A percentile compares a stretch with the other conserved stretches of the same genome.
These are phyloP conservation scores for Wakefieldia striispora DNA, from an alignment of 768 basidiomycete genomes.

Conservation along the genomic window DNA sequence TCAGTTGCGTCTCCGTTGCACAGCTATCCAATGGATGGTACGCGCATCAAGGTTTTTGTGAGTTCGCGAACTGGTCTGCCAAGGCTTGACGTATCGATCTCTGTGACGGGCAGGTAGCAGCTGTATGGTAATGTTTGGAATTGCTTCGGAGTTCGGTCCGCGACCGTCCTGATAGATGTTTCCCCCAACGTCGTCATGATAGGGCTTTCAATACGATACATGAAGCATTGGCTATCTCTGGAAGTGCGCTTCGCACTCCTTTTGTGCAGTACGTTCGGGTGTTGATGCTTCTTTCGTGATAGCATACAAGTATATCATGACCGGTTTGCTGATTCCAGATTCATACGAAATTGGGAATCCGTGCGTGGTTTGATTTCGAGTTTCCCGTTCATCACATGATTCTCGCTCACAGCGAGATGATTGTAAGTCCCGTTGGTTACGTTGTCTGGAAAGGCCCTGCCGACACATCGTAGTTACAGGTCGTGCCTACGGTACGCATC, in stretches of 20 bases:
- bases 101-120: not conserved
- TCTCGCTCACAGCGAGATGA: slow-evolving; percentile 2
- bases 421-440: not conserved
- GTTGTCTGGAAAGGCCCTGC: no score
- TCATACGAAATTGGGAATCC: not conserved
- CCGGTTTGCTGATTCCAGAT: not conserved
- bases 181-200: no score
- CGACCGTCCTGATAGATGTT: not conserved
- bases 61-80: not conserved
- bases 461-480: no score
- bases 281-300: no score
- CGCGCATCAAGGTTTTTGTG: not conserved
- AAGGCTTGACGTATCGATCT: no score
- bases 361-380: not conserved
- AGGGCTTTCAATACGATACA: not conserved
- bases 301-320: not conserved
- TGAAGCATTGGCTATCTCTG: not conserved
- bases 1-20: not conserved
- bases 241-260: not conserved
- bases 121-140: not conserved
- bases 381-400: no score
- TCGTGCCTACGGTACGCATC: not conserved
- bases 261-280: no score
- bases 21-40: not conserved
- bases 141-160: no score